phyloP scores from a whole-genome alignment of 306 rosid species.

The Comarum palustre region DNA sequence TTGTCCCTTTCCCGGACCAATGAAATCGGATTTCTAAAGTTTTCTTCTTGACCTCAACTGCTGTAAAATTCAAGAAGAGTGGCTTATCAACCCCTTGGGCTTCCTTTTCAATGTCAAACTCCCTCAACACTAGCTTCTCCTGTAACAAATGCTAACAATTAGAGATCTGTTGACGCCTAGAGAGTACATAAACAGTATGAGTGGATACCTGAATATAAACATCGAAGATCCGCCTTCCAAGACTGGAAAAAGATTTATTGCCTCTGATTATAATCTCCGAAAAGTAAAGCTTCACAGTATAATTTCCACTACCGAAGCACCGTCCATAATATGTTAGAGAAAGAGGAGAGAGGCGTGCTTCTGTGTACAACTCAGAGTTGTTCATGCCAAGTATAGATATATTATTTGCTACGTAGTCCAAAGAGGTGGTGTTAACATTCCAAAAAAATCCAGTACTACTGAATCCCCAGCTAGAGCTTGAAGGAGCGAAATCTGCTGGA shows the following conservation, averaged over 20 bases:
- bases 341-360: slow-evolving; percentile 50
- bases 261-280: slow-evolving; percentile 50
- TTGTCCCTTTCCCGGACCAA: slow-evolving; percentile 63
- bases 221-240: slow-evolving; percentile 58
- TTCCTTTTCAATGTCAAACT: slow-evolving; percentile 42
- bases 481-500: neutral
- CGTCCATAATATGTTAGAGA: slow-evolving; percentile 52
- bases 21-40: slow-evolving; percentile 44
- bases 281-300: slow-evolving; percentile 44
- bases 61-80: slow-evolving; percentile 20
- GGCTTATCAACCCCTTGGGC: slow-evolving; percentile 36
- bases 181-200: neutral
- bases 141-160: slow-evolving; percentile 19
- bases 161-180: neutral
- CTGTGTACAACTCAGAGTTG: slow-evolving; percentile 38
- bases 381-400: slow-evolving; percentile 26
- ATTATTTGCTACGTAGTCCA: slow-evolving; percentile 26
- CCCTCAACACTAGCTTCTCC: slow-evolving; percentile 37
- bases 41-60: slow-evolving; percentile 30
- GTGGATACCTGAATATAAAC: slow-evolving; percentile 57
- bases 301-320: slow-evolving; percentile 53
- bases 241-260: slow-evolving; percentile 42
- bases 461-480: slow-evolving; percentile 37
- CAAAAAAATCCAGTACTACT: slow-evolving; percentile 49
- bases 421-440: slow-evolving; percentile 23